Evolutionary conservation across 2,329 filamentous ascomycete genomes (phyloP).

Genomic region (Apiospora malaysiana): DNA sequence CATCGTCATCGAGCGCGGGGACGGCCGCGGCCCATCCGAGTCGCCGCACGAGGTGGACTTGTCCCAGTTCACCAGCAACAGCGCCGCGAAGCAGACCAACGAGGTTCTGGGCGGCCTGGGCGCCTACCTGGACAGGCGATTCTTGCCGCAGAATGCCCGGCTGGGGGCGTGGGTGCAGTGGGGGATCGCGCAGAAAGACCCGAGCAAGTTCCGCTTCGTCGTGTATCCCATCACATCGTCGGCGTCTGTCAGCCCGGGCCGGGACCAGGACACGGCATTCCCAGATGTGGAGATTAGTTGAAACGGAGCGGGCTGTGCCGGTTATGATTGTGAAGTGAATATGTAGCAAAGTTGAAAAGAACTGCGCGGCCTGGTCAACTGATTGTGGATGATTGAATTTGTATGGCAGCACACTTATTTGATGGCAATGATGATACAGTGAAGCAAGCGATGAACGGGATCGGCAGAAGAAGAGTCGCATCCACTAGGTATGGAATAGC

Average conservation of each 20-base stretch:
- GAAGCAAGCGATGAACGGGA: no score
- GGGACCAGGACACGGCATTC: no score
- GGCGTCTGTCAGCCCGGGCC: no score
- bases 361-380: background rate
- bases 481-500: no score
- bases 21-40: background rate
- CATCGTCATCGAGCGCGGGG: background rate
- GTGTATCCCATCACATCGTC: background rate
- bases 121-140: background rate
- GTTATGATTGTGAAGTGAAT: no score
- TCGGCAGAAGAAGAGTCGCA: no score
- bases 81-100: no score
- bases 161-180: background rate
- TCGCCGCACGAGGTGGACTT: background rate
- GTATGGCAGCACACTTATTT: background rate
- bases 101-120: no score
- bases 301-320: no score
- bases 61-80: background rate
- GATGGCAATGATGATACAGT: background rate
- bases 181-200: background rate
- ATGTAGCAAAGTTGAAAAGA: background rate
- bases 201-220: background rate
- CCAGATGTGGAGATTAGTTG: no score
- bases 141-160: background rate
- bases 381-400: background rate